phyloP scores from a whole-genome alignment of 345 rosid genomes.

The Litchi chinensis region DNA sequence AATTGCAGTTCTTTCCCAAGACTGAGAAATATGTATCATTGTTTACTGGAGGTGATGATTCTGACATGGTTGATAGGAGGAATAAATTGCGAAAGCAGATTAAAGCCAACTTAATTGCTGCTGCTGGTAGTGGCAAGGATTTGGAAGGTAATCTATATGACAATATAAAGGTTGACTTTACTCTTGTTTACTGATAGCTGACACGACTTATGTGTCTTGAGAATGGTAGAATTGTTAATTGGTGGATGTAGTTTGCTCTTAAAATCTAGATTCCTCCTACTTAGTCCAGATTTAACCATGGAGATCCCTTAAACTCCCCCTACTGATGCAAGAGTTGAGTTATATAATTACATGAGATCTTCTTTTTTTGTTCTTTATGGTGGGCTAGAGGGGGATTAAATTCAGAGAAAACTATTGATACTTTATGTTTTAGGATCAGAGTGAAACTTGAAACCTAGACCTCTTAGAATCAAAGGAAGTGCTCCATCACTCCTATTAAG shows the following conservation, averaged over 20 bases:
- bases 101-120: conserved; percentile 86
- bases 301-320: background rate
- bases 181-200: background rate
- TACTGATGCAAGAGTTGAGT: background rate
- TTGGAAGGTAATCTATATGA: conserved; percentile 74
- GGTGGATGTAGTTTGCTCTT: background rate
- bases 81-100: conserved; percentile 91
- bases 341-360: background rate
- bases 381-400: too few species aligned
- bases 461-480: too few species aligned
- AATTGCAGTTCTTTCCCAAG: conserved; percentile 89
- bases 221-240: background rate
- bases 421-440: too few species aligned
- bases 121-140: conserved; percentile 98
- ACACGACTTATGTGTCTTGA: background rate
- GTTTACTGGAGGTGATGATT: conserved; percentile 78
- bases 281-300: background rate
- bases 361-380: too few species aligned
- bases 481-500: too few species aligned
- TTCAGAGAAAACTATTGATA: too few species aligned
- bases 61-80: conserved; percentile 70
- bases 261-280: background rate
- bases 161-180: background rate
- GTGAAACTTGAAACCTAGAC: too few species aligned
- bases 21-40: conserved; percentile 94